A percentile compares a stretch with the other conserved stretches of the same genome.
These are phyloP conservation scores for Tinospora cordifolia DNA, from an alignment of 164 flowering plant species.

Conservation along the genomic window DNA sequence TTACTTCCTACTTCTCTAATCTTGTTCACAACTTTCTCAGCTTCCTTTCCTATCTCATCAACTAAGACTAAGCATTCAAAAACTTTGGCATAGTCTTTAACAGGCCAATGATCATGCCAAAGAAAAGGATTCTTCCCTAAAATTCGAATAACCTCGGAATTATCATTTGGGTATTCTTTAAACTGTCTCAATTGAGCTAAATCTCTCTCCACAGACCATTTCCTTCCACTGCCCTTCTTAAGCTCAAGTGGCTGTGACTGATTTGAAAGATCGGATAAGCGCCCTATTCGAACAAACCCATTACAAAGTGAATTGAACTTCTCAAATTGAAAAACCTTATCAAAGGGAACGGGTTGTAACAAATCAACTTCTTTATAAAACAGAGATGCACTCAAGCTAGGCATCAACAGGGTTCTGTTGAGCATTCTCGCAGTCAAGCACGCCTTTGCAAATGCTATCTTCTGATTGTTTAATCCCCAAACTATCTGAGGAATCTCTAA, in stretches of 20 bases:
- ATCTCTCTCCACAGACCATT: slow-evolving; percentile 79
- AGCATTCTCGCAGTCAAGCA: slow-evolving; percentile 75
- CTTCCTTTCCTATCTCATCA: slow-evolving; percentile 64
- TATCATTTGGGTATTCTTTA: slow-evolving; percentile 34
- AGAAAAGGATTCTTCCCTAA: slow-evolving; percentile 88
- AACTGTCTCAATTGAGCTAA: slow-evolving; percentile 60
- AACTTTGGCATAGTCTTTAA: slow-evolving; percentile 69
- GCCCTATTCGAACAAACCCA: slow-evolving; percentile 74
- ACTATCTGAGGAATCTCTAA: slow-evolving; percentile 91
- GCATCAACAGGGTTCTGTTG: slow-evolving; percentile 80
- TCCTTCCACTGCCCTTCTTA: slow-evolving; percentile 85
- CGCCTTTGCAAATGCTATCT: slow-evolving; percentile 91
- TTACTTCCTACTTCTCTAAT: slow-evolving; percentile 48
- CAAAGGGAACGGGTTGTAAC: slow-evolving; percentile 70
- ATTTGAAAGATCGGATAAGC: slow-evolving; percentile 47
- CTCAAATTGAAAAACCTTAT: slow-evolving; percentile 69
- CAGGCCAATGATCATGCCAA: slow-evolving; percentile 99
- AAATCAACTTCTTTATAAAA: slow-evolving; percentile 83
- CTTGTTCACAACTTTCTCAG: slow-evolving; percentile 58
- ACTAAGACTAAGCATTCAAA: slow-evolving; percentile 82
- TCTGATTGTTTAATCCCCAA: slow-evolving; percentile 97
- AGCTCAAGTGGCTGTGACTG: slow-evolving; percentile 34
- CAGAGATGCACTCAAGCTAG: slow-evolving; percentile 87
- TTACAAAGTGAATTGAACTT: slow-evolving; percentile 62
- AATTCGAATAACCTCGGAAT: slow-evolving; percentile 47